A percentile compares a stretch with the other conserved stretches of the same genome.
phyloP scores from a whole-genome alignment of 1,284 basidiomycete species.

The Microbotryum violaceum region DNA sequence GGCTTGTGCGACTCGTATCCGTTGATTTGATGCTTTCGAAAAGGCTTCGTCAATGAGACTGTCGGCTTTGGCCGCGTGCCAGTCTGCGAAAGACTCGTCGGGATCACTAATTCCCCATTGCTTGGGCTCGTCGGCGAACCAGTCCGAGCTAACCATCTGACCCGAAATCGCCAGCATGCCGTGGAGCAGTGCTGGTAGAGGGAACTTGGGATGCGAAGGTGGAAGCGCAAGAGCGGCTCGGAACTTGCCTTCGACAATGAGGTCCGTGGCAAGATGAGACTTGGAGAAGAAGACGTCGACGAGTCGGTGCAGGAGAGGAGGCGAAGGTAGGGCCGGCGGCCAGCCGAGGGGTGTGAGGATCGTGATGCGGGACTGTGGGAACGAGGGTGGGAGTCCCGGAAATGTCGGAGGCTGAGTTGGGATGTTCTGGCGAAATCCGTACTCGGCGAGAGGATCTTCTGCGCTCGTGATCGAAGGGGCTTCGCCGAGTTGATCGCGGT shows the following conservation, averaged over 20 bases:
- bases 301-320: conserved; percentile 24
- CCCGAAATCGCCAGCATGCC: conserved; percentile 78
- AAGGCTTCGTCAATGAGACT: conserved; percentile 64
- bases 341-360: conserved; percentile 23
- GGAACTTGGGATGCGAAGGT: conserved; percentile 65
- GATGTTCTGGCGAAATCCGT: neutral
- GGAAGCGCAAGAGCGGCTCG: conserved; percentile 62
- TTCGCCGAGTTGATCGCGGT: too few species aligned
- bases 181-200: conserved; percentile 70
- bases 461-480: too few species aligned
- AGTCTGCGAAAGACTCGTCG: too few species aligned
- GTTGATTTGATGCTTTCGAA: conserved; percentile 64
- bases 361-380: neutral
- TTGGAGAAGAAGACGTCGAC: conserved; percentile 30
- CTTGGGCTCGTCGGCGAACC: conserved; percentile 21
- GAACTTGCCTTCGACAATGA: conserved; percentile 53
- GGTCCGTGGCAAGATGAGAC: conserved; percentile 13
- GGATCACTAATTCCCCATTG: conserved; percentile 23
- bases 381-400: neutral
- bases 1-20: conserved; percentile 73
- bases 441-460: neutral
- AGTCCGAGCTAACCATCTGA: conserved; percentile 61
- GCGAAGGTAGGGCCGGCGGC: conserved; percentile 23
- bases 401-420: neutral
- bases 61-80: neutral